These are phyloP conservation scores for Fonsecaea nubica DNA, from an alignment of 2,329 filamentous ascomycete species.

Conservation along the genomic window DNA sequence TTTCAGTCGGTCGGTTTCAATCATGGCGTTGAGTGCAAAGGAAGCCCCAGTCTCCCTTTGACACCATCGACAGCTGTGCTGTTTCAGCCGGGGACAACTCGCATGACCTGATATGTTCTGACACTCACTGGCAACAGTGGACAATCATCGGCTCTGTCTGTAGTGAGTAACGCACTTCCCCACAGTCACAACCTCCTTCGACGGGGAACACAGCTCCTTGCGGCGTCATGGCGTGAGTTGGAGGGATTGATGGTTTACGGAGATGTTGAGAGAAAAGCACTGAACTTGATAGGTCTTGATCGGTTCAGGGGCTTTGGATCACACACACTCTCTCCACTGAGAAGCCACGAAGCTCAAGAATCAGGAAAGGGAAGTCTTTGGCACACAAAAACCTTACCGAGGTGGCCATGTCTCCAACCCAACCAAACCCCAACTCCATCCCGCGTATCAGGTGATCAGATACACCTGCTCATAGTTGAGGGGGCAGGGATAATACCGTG, in stretches of 20 bases:
- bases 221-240: slow-evolving; percentile 26
- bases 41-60: slow-evolving; percentile 35
- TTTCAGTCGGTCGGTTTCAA: slow-evolving; percentile 43
- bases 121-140: slow-evolving; percentile 37
- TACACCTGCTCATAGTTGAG: slow-evolving; percentile 13
- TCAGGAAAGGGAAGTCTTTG: neutral
- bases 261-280: neutral
- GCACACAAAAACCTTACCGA: neutral
- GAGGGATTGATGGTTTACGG: neutral
- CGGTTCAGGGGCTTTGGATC: neutral
- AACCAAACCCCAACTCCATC: neutral
- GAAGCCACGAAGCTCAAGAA: neutral
- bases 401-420: neutral
- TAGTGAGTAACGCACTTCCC: slow-evolving; percentile 30
- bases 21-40: slow-evolving; percentile 36
- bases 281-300: slow-evolving; percentile 5
- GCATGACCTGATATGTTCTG: slow-evolving; percentile 3
- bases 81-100: slow-evolving; percentile 18
- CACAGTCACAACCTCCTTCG: slow-evolving; percentile 35
- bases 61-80: slow-evolving; percentile 35
- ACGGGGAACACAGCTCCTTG: slow-evolving; percentile 24
- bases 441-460: slow-evolving; percentile 26
- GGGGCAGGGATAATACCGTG: neutral
- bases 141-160: slow-evolving; percentile 32
- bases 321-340: neutral